Evolutionary conservation across 1,284 basidiomycete genomes (phyloP).

Genomic region (Pseudozyma sp.): DNA sequence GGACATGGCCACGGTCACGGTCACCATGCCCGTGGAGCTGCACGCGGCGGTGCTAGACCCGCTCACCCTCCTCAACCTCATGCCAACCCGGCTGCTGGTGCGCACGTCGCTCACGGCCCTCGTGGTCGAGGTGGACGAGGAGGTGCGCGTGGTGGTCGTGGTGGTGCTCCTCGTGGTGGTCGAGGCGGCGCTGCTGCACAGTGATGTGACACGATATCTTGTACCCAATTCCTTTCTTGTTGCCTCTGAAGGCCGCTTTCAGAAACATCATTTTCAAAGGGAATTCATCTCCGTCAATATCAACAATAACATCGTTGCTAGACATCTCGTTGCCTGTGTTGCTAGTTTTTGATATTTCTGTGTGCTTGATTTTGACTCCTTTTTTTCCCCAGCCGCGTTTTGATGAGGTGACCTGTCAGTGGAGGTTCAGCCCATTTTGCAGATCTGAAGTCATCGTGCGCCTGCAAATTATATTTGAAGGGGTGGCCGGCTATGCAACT

Average conservation of each 20-base stretch:
- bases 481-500: not conserved
- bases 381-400: too few relatives aligned
- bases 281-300: too few relatives aligned
- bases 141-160: slow-evolving; percentile 18
- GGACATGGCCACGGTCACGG: slow-evolving; percentile 17
- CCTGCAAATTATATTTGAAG: not conserved
- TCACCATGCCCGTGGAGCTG: slow-evolving; percentile 17
- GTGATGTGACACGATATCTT: not conserved
- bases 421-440: too few relatives aligned
- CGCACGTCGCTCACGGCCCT: not conserved
- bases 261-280: too few relatives aligned
- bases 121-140: slow-evolving; percentile 38
- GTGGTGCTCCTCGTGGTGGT: slow-evolving; percentile 16
- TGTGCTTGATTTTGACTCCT: too few relatives aligned
- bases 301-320: too few relatives aligned
- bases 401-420: too few relatives aligned
- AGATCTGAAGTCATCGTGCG: not conserved
- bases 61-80: slow-evolving; percentile 13
- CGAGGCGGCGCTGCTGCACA: slow-evolving; percentile 28
- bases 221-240: too few relatives aligned
- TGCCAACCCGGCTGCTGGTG: not conserved
- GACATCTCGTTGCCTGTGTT: too few relatives aligned
- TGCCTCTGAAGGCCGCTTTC: too few relatives aligned
- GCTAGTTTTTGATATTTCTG: too few relatives aligned
- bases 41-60: slow-evolving; percentile 37